phyloP scores from a whole-genome alignment of 2,329 filamentous ascomycete genomes.

The Volutella citrinella region DNA sequence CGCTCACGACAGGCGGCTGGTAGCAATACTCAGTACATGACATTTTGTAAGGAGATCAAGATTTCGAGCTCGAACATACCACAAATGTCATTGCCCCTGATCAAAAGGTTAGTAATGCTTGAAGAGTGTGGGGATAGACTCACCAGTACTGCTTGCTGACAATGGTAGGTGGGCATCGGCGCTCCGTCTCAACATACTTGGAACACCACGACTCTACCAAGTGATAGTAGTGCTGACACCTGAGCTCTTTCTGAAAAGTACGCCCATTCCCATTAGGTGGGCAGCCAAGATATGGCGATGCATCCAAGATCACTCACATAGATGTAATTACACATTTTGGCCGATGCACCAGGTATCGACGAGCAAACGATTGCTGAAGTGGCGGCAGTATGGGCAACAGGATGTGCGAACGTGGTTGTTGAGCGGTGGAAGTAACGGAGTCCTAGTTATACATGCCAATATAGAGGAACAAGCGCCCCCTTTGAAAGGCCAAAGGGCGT shows the following conservation, averaged over 20 bases:
- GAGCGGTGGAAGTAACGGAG: too few species aligned
- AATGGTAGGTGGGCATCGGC: background rate
- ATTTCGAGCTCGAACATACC: too few species aligned
- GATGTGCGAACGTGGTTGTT: too few species aligned
- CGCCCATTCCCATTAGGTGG: too few species aligned
- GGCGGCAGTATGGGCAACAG: too few species aligned
- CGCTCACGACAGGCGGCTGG: constrained; percentile 39
- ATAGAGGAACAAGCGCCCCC: too few species aligned
- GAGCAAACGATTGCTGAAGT: too few species aligned
- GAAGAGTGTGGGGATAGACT: background rate
- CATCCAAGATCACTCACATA: constrained; percentile 37
- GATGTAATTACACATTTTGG: constrained; percentile 50
- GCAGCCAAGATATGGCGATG: constrained; percentile 2
- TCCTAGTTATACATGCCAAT: too few species aligned
- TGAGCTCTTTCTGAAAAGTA: background rate
- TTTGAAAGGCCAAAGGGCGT: too few species aligned
- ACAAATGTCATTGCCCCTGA: background rate
- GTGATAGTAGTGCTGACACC: background rate
- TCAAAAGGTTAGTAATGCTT: background rate
- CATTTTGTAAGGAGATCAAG: too few species aligned
- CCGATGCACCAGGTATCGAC: too few species aligned
- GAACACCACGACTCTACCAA: background rate
- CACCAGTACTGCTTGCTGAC: background rate
- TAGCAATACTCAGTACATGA: constrained; percentile 19
- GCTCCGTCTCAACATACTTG: background rate